Base-by-base conservation (phyloP, 352 stramenopile species). In the Phytophthora foliorum region DNA sequence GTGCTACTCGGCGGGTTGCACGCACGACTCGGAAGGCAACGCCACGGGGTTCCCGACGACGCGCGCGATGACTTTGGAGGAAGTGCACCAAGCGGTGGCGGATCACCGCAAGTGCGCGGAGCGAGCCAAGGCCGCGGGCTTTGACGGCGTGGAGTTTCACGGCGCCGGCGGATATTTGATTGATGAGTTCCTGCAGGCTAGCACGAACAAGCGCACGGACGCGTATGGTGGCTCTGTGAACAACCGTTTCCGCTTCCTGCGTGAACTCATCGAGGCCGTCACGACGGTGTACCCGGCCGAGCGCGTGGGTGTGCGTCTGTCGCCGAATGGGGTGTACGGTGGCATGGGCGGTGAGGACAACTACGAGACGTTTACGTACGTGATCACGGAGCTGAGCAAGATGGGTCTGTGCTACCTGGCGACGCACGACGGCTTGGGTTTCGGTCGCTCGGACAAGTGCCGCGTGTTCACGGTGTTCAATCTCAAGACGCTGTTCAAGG, bases 91-190 rank as follows among this genome's bases (percentile, higher is more conserved):
- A 11, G 72, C 79, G 5, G 72, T 97, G 11, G 59, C 90, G 29
- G 86, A 94, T 48, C 96, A 84, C 72, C 71, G 74, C 21, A 67
- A 83, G 53, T 84, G 70, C 5, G 90, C 91, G 0, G 67, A 69
- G 36, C 78, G 77, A 1, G 77, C 81, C 11, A 86, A 91, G 42
- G 69, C 89, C 17, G 91, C 91, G 21, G 93, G 93, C 7, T 98
- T 78, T 22, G 69, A 73, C 27, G 69, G 69, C 14, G 69, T 76
- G 10, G 69, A 76, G 44, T 63, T 77, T 96, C 94, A 98, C 73
- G 71, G 39, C 21, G 93, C 88, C 2, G 94, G 97, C 42, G 94
- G 93, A 11, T 98, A 98, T 50, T 69, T 98, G 11, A 74, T 98
- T 45, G 90, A 98, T 58, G 77, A 97, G 57, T 97, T 97, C 67